Base-by-base conservation (phyloP, 192 early-diverging fungal species). In the Coemansia sp. region DNA sequence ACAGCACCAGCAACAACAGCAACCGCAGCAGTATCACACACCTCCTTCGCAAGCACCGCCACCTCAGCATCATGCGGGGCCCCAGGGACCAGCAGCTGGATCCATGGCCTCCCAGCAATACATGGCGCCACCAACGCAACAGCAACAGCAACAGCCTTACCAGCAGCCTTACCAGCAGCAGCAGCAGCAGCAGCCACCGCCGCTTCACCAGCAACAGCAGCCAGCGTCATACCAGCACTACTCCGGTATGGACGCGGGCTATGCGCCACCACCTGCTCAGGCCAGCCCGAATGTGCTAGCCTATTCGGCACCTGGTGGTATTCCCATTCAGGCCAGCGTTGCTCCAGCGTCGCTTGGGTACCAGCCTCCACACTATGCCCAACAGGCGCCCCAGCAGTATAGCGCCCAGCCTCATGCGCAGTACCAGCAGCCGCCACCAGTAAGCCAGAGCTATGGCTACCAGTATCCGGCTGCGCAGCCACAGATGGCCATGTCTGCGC, bases 401-500 rank as follows among this genome's bases (percentile, higher is more conserved):
- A 59, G 57, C 29, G 46, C 65, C 4, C 70, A 57, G 58, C 71
- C 66, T 19, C 68, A 36, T 25, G 36, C 34, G 1, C 70, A 61
- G 21, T 60, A 78, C 19, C 63, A 64, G 53, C 68, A 69, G 66
- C 80, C 53, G 11, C 57, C 62, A 55, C 29, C 64, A 44, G 36
- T 46, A n/a, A 63, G 64, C 19, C 71, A 69, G 19, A 66, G 66
- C 8, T 77, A 82, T 59, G 58, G 72, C 45, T 70, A 76, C 55
- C 71, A 63, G 69, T 68, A 76, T 27, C 62, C 75, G 12, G 37
- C 65, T 0, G 63, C 60, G 5, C 80, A 67, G 34, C 63, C 64
- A 12, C 69, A 75, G 53, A 63, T 71, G 19, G 64, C 74, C 1
- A 34, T 65, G 6, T 62, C 63, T 46, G 74, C 63, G 15, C 42